Evolutionary conservation across 139 green algal genomes (phyloP).

Genomic region (Coelastrella sp.): DNA sequence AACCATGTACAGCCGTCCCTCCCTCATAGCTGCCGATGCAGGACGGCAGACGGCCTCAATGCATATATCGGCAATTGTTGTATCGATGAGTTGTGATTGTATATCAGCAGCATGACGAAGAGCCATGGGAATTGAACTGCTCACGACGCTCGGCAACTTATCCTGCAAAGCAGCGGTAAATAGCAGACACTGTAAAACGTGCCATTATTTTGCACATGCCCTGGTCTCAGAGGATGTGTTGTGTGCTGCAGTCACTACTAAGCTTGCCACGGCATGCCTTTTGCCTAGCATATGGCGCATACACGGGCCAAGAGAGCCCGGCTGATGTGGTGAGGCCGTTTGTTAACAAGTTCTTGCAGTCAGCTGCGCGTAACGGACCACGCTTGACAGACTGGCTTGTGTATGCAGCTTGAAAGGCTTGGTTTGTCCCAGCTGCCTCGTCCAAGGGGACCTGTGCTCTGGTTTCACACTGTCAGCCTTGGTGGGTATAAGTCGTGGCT

Average conservation of each 20-base stretch:
- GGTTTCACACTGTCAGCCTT: constrained; percentile 52
- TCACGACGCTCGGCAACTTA: neutral
- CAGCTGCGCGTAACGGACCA: no score
- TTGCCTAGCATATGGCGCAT: neutral
- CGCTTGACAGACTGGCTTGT: neutral
- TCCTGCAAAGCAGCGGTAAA: constrained; percentile 10
- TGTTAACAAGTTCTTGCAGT: no score
- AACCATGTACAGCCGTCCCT: no score
- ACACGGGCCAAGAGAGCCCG: neutral
- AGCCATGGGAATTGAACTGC: neutral
- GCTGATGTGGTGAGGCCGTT: neutral
- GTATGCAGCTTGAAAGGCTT: constrained; percentile 65
- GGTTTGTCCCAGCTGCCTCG: constrained; percentile 70
- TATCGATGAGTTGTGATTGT: neutral
- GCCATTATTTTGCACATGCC: neutral
- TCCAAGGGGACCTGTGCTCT: constrained; percentile 50
- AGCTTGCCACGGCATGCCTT: neutral
- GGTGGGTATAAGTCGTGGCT: constrained; percentile 26
- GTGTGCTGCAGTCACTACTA: constrained; percentile 12
- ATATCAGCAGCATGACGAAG: neutral
- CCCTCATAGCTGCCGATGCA: neutral
- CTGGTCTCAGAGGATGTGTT: neutral
- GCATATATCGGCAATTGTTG: neutral
- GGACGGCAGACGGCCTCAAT: no score
- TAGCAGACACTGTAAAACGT: neutral